Base-by-base conservation (phyloP, 306 rosid genomes). In the Prunus salicina region DNA sequence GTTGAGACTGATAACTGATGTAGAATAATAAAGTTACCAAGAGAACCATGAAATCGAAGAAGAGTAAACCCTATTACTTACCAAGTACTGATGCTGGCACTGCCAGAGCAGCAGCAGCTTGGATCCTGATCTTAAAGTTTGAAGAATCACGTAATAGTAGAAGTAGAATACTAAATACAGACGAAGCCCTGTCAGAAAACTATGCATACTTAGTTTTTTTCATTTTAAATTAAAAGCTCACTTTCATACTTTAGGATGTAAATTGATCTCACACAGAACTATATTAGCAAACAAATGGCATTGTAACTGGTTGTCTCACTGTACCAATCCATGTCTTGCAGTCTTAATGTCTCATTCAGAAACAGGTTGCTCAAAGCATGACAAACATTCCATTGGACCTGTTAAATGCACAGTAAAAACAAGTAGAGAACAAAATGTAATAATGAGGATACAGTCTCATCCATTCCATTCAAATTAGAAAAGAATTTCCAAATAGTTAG, bases 341-440 rank as follows among this genome's bases (percentile, higher is more conserved):
- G 82, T 78, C 91, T 88, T 83, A 95, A 82, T 30, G 97, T 88
- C 83, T 92, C 93, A 38, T 95, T 95, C 78, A 90, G 84, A 88
- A 95, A 95, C 46, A 95, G 88, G 83, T 92, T 95, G 83, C 98
- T 90, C 80, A 95, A 71, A 46, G 98, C 97, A 89, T 95, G 97
- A 87, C 97, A 95, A 82, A 87, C 99, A 82, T 95, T 95, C 99
- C 99, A 95, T 79, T 91, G 99, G 64, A 95, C 97, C 98, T 95
- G 91, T 79, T 25, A 78, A 76, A 64, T 46, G 76, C 27, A 79
- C 34, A 72, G 71, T 81, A 51, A 52, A 75, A 9, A 52, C 72
- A 9, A 77, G 76, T 55, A 79, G 65, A 72, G 51, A 70, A 57
- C 34, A 61, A 20, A 61, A 67, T n/a, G 70, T 70, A 38, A 64